phyloP scores from a whole-genome alignment of 163 green algal species.

The Picocystis sp. region DNA sequence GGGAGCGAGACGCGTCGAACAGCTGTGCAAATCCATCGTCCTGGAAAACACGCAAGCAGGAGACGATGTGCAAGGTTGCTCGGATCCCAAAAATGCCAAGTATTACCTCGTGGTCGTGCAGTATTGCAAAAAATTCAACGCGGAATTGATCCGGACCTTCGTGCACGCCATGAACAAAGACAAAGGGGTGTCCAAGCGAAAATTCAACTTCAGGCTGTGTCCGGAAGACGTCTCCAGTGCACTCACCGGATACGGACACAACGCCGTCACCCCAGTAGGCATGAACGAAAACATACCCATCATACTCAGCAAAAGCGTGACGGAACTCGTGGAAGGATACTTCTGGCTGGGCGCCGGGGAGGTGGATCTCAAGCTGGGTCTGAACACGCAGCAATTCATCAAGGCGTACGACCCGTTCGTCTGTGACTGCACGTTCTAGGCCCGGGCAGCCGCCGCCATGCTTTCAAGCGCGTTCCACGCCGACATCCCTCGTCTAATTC shows the following conservation, averaged over 20 bases:
- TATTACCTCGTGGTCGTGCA: conserved; percentile 57
- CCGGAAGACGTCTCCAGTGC: conserved; percentile 27
- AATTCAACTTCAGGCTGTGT: conserved; percentile 47
- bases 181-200: conserved; percentile 26
- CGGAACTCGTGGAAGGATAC: conserved; percentile 19
- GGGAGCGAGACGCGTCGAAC: conserved; percentile 28
- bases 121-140: conserved; percentile 44
- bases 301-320: conserved; percentile 30
- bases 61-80: conserved; percentile 22
- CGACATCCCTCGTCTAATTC: no score
- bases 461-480: no score
- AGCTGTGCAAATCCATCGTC: conserved; percentile 63
- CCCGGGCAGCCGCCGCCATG: no score
- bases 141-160: conserved; percentile 40
- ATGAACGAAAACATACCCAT: conserved; percentile 34
- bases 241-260: conserved; percentile 50
- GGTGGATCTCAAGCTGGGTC: conserved; percentile 50
- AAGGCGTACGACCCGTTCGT: conserved; percentile 26
- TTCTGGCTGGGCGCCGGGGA: conserved; percentile 58
- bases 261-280: conserved; percentile 46
- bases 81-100: conserved; percentile 29
- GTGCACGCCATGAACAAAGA: conserved; percentile 24
- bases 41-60: conserved; percentile 46
- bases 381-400: conserved; percentile 31
- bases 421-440: conserved; percentile 31